These are phyloP conservation scores for Microbotryomycetes sp. DNA, from an alignment of 1,284 basidiomycete species.

Conservation along the genomic window DNA sequence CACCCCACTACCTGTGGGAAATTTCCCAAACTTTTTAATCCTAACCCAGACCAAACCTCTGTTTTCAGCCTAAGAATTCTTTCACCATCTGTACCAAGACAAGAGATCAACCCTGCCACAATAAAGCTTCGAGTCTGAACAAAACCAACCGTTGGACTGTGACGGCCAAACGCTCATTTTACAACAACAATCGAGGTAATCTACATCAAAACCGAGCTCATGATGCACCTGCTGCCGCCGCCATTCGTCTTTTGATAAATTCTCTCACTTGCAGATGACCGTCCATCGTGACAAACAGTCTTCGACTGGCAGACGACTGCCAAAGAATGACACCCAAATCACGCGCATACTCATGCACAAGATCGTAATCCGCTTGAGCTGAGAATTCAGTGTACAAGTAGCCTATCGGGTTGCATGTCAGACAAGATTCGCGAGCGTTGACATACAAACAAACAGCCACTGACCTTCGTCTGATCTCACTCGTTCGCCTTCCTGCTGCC, in stretches of 20 bases:
- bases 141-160: no score
- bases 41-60: no score
- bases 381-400: constrained; percentile 82
- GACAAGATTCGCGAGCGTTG: not conserved
- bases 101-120: no score
- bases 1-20: no score
- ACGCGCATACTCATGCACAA: constrained; percentile 77
- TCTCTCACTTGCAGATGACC: constrained; percentile 63
- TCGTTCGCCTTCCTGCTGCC: constrained; percentile 94
- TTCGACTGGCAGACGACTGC: constrained; percentile 63
- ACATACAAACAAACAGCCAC: not conserved
- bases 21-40: no score
- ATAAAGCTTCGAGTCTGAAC: no score
- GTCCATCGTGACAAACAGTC: constrained; percentile 74
- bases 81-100: no score
- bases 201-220: not conserved
- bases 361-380: constrained; percentile 76
- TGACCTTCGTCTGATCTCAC: constrained; percentile 77
- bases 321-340: constrained; percentile 71
- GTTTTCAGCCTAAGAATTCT: no score
- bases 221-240: constrained; percentile 6
- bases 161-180: no score
- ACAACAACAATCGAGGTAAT: not conserved
- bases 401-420: constrained; percentile 48
- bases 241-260: constrained; percentile 30